Evolutionary conservation across 805 yeast genomes (phyloP), one percentile per base, ranked within the genome.

Genomic region (Komagataella pastoris): DNA sequence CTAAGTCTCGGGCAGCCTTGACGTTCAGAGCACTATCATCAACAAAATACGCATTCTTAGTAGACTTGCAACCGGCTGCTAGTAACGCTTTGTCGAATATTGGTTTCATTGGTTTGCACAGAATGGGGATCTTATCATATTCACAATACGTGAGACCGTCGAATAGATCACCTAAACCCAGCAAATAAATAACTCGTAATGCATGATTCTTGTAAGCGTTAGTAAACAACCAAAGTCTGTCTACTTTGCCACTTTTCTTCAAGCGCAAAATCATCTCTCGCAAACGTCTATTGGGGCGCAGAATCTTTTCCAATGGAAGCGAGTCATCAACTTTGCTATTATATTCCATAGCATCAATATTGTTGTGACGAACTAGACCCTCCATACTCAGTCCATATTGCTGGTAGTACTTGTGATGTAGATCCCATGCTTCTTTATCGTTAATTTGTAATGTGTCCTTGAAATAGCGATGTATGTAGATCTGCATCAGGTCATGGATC

Each of bases 91-190:
- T 75, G 44, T 76, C 74, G 61, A 82, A 91, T 59, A 83, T 80
- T 51, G 68, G 72, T 17, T 72, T 68, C 80, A 86, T 87, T n/a
- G 99, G 99, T 68, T 91, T 91, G 69, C 98, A 93, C 36, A 83
- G 68, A 53, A 91, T 73, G 5, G 85, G 83, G 52, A 79, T 80
- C 50, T 71, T 61, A 49, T 80, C 71, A 63, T 93, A 93, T 68
- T 93, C 95, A 68, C 99, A 93, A 66, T 71, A 91, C 1, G 97
- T 88, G 57, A 93, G 75, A 0, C 99, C 99, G 57, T 91, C 98
- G 63, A 93, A 90, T 51, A 88, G 63, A 63, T 90, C 97, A n/a
- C 91, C 97, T 24, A 91, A 65, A 1, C 97, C 97, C 49, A 91
- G 70, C 49, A 91, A 71, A 47, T 81, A 75, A 17, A 89, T 74